Evolutionary conservation across 257 asterid species (phyloP).

Genomic region (Salvia miltiorrhiza): DNA sequence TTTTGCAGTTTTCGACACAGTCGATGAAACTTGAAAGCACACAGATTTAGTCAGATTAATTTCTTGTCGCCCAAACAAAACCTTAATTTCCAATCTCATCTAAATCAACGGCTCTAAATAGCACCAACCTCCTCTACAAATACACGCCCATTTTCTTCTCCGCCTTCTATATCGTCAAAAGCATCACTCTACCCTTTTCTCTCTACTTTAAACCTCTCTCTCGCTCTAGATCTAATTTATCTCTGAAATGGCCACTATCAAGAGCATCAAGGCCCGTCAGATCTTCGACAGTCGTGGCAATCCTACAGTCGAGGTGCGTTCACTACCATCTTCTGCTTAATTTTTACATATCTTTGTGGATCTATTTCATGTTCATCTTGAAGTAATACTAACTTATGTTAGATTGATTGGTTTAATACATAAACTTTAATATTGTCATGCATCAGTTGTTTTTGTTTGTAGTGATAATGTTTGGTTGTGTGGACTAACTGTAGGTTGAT

Average conservation of each 20-base stretch:
- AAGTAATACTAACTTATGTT: too few species aligned
- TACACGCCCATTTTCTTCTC: constrained; percentile 18
- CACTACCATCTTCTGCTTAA: not conserved
- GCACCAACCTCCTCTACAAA: constrained; percentile 27
- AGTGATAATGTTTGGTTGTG: not conserved
- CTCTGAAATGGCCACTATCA: constrained; percentile 49
- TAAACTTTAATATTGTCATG: not conserved
- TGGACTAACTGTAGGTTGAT: constrained; percentile 54
- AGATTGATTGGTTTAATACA: not conserved
- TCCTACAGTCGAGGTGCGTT: constrained; percentile 86
- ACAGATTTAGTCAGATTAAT: constrained; percentile 2
- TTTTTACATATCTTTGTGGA: not conserved
- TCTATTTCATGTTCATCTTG: too few species aligned
- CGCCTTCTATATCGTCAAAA: not conserved
- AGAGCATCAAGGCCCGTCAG: constrained; percentile 84
- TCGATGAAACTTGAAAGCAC: constrained; percentile 16
- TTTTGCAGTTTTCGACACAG: constrained; percentile 8
- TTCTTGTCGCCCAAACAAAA: constrained; percentile 36
- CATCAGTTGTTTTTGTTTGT: not conserved
- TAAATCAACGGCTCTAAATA: constrained; percentile 50
- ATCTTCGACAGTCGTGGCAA: constrained; percentile 96
- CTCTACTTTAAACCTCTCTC: not conserved
- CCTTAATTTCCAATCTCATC: constrained; percentile 15
- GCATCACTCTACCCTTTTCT: not conserved
- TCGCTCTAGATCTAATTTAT: constrained; percentile 18